Conservation (phyloP, 2,329 filamentous ascomycete species). For the Colletotrichum godetiae region DNA sequence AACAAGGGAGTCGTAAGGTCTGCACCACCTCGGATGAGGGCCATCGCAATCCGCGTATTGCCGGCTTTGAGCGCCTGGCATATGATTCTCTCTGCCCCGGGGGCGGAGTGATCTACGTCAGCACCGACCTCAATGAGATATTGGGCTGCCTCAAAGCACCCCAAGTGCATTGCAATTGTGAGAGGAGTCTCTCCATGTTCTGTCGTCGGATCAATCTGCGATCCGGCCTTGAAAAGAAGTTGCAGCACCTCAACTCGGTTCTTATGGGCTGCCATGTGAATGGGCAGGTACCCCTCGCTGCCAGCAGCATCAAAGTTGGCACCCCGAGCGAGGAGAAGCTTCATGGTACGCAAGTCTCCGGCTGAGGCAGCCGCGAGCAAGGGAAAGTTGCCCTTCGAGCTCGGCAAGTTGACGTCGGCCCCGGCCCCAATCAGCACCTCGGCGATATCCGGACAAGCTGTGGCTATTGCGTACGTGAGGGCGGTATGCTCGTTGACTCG, state of each 20-base stretch:
- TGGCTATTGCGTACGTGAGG: constrained; percentile 39
- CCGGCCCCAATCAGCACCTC: constrained; percentile 37
- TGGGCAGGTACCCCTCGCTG: constrained; percentile 37
- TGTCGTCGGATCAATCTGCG: constrained; percentile 38
- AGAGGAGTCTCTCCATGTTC: constrained; percentile 40
- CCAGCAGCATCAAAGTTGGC: constrained; percentile 35
- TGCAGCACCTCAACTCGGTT: constrained; percentile 37
- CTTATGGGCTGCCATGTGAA: constrained; percentile 40
- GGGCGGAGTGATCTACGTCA: constrained; percentile 35
- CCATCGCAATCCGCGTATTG: constrained; percentile 33
- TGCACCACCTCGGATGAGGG: constrained; percentile 37
- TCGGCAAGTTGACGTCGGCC: constrained; percentile 35
- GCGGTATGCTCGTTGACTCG: constrained; percentile 37
- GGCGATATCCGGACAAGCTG: constrained; percentile 41
- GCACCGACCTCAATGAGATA: constrained; percentile 37
- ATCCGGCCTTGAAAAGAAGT: constrained; percentile 38
- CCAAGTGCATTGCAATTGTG: constrained; percentile 37
- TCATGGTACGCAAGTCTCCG: constrained; percentile 48
- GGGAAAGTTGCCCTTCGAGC: constrained; percentile 36
- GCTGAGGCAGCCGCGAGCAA: constrained; percentile 58
- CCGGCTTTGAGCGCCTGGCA: constrained; percentile 33
- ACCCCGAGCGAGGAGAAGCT: constrained; percentile 35
- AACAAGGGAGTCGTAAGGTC: constrained; percentile 35
- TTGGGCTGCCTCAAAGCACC: constrained; percentile 38
- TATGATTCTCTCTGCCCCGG: constrained; percentile 32